Evolutionary conservation across 441 rosid genomes (phyloP).

Genomic region (Gossypium davidsonii): DNA sequence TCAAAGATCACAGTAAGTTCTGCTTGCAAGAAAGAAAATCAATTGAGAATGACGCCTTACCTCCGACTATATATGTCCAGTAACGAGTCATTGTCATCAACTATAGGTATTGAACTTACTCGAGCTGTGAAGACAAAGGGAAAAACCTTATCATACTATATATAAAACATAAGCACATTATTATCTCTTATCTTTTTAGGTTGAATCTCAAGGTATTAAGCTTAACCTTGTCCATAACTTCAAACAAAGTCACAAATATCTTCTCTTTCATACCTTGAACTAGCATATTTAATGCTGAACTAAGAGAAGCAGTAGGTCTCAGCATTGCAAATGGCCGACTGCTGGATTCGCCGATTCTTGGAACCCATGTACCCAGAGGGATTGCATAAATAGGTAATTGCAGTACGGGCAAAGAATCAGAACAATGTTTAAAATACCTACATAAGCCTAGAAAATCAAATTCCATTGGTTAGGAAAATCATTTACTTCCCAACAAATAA

Average conservation of each 20-base stretch:
- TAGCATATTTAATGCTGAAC: slow-evolving; percentile 54
- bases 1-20: not conserved
- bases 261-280: slow-evolving; percentile 47
- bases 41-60: slow-evolving; percentile 25
- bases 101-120: slow-evolving; percentile 95
- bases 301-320: slow-evolving; percentile 55
- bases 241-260: not conserved
- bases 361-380: slow-evolving; percentile 71
- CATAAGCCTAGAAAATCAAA: slow-evolving; percentile 51
- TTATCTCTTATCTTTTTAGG: not conserved
- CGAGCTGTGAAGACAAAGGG: slow-evolving; percentile 49
- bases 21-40: not conserved
- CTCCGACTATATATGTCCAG: slow-evolving; percentile 92
- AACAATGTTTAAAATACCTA: slow-evolving; percentile 64
- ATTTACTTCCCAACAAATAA: slow-evolving; percentile 29
- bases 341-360: slow-evolving; percentile 56
- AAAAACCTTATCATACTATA: not conserved
- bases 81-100: slow-evolving; percentile 91
- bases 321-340: slow-evolving; percentile 51
- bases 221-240: not conserved
- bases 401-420: slow-evolving; percentile 61
- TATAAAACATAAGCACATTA: not conserved
- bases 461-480: slow-evolving; percentile 12
- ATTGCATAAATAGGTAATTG: slow-evolving; percentile 60
- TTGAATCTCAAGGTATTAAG: not conserved